Conservation (phyloP, 306 rosid genomes). For the Rosa chinensis region DNA sequence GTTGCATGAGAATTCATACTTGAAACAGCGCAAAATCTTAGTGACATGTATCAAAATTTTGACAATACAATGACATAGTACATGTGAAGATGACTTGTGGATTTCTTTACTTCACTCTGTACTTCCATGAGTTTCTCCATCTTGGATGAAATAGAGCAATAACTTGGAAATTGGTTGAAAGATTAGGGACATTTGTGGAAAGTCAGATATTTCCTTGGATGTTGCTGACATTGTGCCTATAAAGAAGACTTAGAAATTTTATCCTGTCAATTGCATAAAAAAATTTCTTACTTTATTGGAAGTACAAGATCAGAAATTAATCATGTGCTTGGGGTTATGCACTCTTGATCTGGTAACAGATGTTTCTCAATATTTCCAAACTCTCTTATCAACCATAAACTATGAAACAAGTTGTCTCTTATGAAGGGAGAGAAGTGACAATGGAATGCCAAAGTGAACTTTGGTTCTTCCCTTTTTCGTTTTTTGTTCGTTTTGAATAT, state of each 20-base stretch:
- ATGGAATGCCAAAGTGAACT: not conserved
- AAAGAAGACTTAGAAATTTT: not conserved
- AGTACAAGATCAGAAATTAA: not conserved
- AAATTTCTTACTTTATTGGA: not conserved
- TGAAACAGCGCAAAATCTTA: no score
- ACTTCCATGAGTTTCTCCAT: not conserved
- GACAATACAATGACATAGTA: no score
- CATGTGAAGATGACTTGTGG: no score
- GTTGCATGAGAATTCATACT: not conserved
- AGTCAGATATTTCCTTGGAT: not conserved
- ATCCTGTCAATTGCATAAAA: not conserved
- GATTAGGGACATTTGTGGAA: not conserved
- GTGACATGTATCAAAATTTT: no score
- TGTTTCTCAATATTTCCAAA: not conserved
- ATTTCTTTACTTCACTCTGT: not conserved
- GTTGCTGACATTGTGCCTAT: not conserved
- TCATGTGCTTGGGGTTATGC: not conserved
- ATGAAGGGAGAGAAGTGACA: not conserved
- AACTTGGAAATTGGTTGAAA: not conserved
- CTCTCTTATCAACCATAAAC: not conserved
- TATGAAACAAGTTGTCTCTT: not conserved
- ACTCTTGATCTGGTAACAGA: not conserved
- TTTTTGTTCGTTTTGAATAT: not conserved
- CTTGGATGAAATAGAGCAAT: not conserved
- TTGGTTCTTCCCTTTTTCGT: not conserved